phyloP scores from a whole-genome alignment of 208 protist species.

The Leishmania tarentolae region DNA sequence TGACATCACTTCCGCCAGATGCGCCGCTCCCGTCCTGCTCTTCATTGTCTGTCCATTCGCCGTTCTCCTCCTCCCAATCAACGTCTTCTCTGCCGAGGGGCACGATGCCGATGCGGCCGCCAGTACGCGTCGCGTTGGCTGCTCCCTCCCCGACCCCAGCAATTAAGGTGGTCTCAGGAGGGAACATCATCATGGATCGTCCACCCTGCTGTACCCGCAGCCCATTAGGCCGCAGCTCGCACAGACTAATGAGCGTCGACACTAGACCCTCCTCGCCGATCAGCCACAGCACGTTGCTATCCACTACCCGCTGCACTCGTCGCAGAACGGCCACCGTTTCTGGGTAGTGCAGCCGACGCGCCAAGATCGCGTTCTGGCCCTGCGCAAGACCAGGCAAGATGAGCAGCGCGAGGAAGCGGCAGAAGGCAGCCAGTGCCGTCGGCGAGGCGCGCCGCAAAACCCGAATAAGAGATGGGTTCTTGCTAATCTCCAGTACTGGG shows the following conservation, averaged over 20 bases:
- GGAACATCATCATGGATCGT: slow-evolving; percentile 37
- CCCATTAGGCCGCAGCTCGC: slow-evolving; percentile 49
- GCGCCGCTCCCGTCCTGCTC: slow-evolving; percentile 12
- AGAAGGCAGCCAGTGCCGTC: slow-evolving; percentile 50
- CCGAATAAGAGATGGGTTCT: slow-evolving; percentile 45
- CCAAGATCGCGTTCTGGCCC: slow-evolving; percentile 42
- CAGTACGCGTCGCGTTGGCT: background rate
- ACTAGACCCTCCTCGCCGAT: slow-evolving; percentile 59
- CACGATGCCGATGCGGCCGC: background rate
- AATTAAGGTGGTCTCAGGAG: slow-evolving; percentile 6
- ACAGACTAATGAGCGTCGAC: slow-evolving; percentile 58
- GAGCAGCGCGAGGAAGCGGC: slow-evolving; percentile 74
- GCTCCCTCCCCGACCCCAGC: background rate
- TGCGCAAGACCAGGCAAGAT: slow-evolving; percentile 58
- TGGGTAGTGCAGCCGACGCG: slow-evolving; percentile 51
- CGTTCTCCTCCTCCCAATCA: slow-evolving; percentile 36
- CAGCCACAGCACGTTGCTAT: slow-evolving; percentile 86
- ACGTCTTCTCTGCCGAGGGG: slow-evolving; percentile 5
- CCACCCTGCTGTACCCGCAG: slow-evolving; percentile 46
- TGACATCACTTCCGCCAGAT: slow-evolving; percentile 19
- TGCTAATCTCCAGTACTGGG: slow-evolving; percentile 79
- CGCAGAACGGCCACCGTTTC: slow-evolving; percentile 57
- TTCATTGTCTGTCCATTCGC: slow-evolving; percentile 12
- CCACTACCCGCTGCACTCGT: slow-evolving; percentile 76
- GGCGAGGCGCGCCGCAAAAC: slow-evolving; percentile 48